A percentile compares a stretch with the other conserved stretches of the same genome.
Evolutionary conservation across 108 stramenopile species (phyloP).

Genomic region (Parmales sp.): DNA sequence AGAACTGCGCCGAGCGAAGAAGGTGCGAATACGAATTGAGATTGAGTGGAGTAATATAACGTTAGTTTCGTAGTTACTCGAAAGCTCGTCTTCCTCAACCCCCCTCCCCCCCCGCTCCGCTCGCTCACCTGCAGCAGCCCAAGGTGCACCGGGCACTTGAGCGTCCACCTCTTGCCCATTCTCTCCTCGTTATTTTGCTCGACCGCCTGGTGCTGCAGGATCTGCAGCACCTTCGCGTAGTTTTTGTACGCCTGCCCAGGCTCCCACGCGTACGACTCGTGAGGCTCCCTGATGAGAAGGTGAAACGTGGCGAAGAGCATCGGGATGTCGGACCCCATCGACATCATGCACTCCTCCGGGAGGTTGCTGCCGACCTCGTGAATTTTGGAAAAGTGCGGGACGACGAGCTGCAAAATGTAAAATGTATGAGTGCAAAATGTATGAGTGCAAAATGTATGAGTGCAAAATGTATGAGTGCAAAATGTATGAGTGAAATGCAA

Average conservation of each 20-base stretch:
- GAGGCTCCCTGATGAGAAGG: neutral
- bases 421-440: too few species aligned
- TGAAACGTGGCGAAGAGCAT: slow-evolving; percentile 12
- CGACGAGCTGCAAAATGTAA: neutral
- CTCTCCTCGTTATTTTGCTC: neutral
- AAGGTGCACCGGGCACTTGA: slow-evolving; percentile 24
- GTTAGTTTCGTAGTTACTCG: too few species aligned
- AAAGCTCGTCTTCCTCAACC: too few species aligned
- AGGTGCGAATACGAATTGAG: too few species aligned
- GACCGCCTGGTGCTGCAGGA: slow-evolving; percentile 11
- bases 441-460: too few species aligned
- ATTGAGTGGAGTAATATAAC: too few species aligned
- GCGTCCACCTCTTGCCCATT: slow-evolving; percentile 18
- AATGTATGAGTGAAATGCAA: too few species aligned
- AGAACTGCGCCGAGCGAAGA: too few species aligned
- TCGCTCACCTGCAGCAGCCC: neutral
- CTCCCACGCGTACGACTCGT: neutral
- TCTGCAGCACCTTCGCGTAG: slow-evolving; percentile 12
- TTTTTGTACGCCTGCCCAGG: slow-evolving; percentile 9
- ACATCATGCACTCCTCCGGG: slow-evolving; percentile 18
- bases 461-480: too few species aligned
- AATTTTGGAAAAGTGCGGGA: slow-evolving; percentile 12
- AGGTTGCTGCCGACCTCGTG: slow-evolving; percentile 21
- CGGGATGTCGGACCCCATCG: neutral
- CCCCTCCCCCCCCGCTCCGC: too few species aligned